A percentile compares a stretch with the other conserved stretches of the same genome.
Conservation (phyloP, 2,329 filamentous ascomycete species). For the Trichoderma arundinaceum region DNA sequence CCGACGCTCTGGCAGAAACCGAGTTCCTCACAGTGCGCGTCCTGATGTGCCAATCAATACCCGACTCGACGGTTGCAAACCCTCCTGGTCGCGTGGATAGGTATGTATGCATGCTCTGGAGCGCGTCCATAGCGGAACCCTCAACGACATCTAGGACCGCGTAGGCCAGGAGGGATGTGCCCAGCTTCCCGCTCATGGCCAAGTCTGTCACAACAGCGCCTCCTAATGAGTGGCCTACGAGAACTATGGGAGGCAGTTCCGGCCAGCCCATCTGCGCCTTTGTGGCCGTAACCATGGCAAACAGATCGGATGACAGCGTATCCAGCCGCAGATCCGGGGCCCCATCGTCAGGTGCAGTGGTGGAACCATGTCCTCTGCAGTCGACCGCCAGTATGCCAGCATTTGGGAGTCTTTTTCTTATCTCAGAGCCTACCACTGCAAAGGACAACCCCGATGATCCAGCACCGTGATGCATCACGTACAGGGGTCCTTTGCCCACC, state of each 20-base stretch:
- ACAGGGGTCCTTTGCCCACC: constrained; percentile 74
- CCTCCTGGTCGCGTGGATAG: constrained; percentile 78
- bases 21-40: constrained; percentile 85
- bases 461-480: constrained; percentile 93
- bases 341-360: constrained; percentile 53
- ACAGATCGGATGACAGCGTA: constrained; percentile 74
- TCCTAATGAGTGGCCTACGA: constrained; percentile 91
- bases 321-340: constrained; percentile 71
- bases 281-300: constrained; percentile 71
- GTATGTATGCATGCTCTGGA: constrained; percentile 93
- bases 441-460: constrained; percentile 94
- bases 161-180: constrained; percentile 76
- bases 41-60: constrained; percentile 92
- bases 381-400: constrained; percentile 87
- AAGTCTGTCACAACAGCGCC: constrained; percentile 89
- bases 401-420: constrained; percentile 75
- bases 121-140: constrained; percentile 90
- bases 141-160: constrained; percentile 95
- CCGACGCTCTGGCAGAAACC: constrained; percentile 82
- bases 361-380: constrained; percentile 84
- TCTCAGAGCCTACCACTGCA: constrained; percentile 77
- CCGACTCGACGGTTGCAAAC: constrained; percentile 78
- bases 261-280: constrained; percentile 74
- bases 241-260: constrained; percentile 72
- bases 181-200: constrained; percentile 70